Evolutionary conservation across 2,329 filamentous ascomycete species (phyloP).

Genomic region (Phialophora chinensis): DNA sequence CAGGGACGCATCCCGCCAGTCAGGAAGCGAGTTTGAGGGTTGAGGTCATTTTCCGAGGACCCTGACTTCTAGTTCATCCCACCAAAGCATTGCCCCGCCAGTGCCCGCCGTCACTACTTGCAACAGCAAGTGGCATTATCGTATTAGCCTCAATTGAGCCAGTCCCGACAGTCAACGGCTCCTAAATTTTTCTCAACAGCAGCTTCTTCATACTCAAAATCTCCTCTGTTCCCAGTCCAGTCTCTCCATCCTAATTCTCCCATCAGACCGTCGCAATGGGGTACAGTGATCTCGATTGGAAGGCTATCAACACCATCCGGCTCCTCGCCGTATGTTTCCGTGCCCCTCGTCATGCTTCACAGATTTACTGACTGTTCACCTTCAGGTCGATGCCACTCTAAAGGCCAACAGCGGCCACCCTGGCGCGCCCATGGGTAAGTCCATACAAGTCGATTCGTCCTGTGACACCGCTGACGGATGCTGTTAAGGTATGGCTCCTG

Average conservation of each 20-base stretch:
- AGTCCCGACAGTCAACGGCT: constrained; percentile 28
- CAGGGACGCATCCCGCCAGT: constrained; percentile 19
- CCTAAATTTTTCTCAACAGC: constrained; percentile 20
- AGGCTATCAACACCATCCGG: constrained; percentile 98
- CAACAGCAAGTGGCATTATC: not conserved
- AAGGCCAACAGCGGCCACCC: constrained; percentile 97
- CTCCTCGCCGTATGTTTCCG: constrained; percentile 80
- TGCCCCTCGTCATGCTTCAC: constrained; percentile 37
- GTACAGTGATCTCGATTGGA: constrained; percentile 84
- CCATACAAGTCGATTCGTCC: not conserved
- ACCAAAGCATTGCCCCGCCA: constrained; percentile 17
- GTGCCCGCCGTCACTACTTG: not conserved
- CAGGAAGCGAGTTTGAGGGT: not conserved
- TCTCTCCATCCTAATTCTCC: constrained; percentile 11
- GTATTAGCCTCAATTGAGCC: constrained; percentile 34
- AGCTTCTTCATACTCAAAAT: constrained; percentile 2
- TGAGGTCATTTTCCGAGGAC: constrained; percentile 3
- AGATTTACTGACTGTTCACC: constrained; percentile 20
- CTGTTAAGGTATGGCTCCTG: constrained; percentile 76
- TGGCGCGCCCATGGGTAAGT: constrained; percentile 82
- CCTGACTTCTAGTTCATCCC: constrained; percentile 4
- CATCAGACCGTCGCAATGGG: constrained; percentile 68
- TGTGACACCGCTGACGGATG: constrained; percentile 6
- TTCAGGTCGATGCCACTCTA: constrained; percentile 93
- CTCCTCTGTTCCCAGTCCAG: constrained; percentile 8